phyloP scores from a whole-genome alignment of 768 basidiomycete genomes.

The Lactarius sp. region DNA sequence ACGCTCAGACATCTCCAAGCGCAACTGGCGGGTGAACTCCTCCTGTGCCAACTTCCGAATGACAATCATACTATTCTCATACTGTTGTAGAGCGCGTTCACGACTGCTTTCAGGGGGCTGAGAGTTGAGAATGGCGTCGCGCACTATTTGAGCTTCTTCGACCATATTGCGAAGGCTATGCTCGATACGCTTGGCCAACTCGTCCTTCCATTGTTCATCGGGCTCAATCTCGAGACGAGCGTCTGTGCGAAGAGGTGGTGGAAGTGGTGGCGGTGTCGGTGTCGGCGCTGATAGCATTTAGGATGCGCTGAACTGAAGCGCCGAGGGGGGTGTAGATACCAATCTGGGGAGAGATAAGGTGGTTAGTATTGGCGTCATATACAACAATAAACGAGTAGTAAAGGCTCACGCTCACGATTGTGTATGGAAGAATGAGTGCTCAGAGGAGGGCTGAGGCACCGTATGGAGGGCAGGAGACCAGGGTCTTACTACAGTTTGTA shows the following conservation, averaged over 20 bases:
- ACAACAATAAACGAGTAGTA: neutral
- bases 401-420: slow-evolving; percentile 16
- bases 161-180: slow-evolving; percentile 19
- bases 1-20: slow-evolving; percentile 22
- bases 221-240: slow-evolving; percentile 13
- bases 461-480: slow-evolving; percentile 15
- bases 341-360: neutral
- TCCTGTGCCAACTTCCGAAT: slow-evolving; percentile 23
- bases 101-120: slow-evolving; percentile 10
- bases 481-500: too few relatives aligned
- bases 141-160: slow-evolving; percentile 12
- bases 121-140: slow-evolving; percentile 13
- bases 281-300: slow-evolving; percentile 22
- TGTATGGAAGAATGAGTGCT: slow-evolving; percentile 5
- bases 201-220: slow-evolving; percentile 24
- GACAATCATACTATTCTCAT: slow-evolving; percentile 19
- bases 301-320: slow-evolving; percentile 20
- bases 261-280: slow-evolving; percentile 17
- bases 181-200: slow-evolving; percentile 22
- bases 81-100: slow-evolving; percentile 7
- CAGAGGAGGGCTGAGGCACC: slow-evolving; percentile 12
- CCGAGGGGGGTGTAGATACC: slow-evolving; percentile 13
- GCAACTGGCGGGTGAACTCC: slow-evolving; percentile 17
- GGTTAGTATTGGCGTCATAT: neutral
- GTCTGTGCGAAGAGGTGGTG: slow-evolving; percentile 20